A percentile compares a stretch with the other conserved stretches of the same genome.
Conservation (phyloP, 495 filamentous ascomycete genomes). For the Geopyxis carbonaria region DNA sequence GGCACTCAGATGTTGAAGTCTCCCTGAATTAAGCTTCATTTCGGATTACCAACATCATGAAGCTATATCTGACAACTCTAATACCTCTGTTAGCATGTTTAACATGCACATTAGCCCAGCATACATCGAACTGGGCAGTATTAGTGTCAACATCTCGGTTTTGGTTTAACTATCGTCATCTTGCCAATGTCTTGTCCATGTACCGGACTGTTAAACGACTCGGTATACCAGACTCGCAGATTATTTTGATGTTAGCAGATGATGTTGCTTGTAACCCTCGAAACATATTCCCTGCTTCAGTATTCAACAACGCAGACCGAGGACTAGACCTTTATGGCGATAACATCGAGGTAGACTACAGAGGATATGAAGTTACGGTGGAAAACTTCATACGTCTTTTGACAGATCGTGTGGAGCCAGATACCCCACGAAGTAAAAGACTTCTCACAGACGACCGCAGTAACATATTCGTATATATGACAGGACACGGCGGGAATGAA, state of each 20-base stretch:
- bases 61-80: constrained; percentile 20
- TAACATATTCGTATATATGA: constrained; percentile 98
- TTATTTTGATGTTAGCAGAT: constrained; percentile 97
- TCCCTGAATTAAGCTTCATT: no score
- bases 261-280: constrained; percentile 99
- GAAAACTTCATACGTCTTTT: constrained; percentile 95
- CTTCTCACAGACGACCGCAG: constrained; percentile 81
- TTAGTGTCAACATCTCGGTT: constrained; percentile 96
- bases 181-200: constrained; percentile 92
- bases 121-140: constrained; percentile 98
- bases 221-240: constrained; percentile 94
- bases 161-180: constrained; percentile 99
- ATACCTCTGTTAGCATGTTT: constrained; percentile 34
- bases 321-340: constrained; percentile 92
- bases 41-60: constrained; percentile 13
- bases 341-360: constrained; percentile 97
- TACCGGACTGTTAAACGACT: constrained; percentile 97
- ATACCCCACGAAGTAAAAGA: constrained; percentile 84
- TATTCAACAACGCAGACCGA: constrained; percentile 95
- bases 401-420: constrained; percentile 80
- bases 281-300: constrained; percentile 91
- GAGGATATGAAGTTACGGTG: constrained; percentile 95
- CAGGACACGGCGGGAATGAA: constrained; percentile 93
- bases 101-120: constrained; percentile 43
- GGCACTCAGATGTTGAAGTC: no score